Evolutionary conservation across 2,329 filamentous ascomycete species (phyloP), one percentile per base, ranked within the genome.

Genomic region (Phoma sp.): DNA sequence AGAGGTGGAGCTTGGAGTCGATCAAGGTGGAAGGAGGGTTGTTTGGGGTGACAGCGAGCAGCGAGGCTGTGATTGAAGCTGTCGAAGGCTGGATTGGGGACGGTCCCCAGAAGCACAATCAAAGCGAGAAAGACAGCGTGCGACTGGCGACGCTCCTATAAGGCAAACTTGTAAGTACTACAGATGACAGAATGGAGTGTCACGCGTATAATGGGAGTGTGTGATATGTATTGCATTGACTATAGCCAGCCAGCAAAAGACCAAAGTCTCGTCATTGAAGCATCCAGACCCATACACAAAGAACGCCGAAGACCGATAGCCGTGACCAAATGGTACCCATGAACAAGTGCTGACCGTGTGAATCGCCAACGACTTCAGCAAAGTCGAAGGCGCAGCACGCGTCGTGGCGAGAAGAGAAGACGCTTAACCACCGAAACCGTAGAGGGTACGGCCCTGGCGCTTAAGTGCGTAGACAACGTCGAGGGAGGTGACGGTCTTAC

Each of bases 381-480:
- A 50, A 41, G 45, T 45, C 19, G 40, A 45, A 50, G 46, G 52
- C 52, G 52, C 52, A 55, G 52, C 52, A 55, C 52, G 52, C 52
- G 52, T 55, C 52, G 36, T 45, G 40, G 56, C 61, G 60, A 66
- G 61, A 66, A 65, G 50, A 40, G 39, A 60, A 60, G 56, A 47
- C 63, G 71, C 64, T 87, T 91, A 94, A 85, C 90, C 90, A 85
- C 90, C 90, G 85, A 93, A 93, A 83, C 90, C 90, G 84, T 93
- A 94, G 66, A 93, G 88, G 76, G 90, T 78, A 65, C 89, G 83
- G 73, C 85, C 85, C 78, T 88, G 85, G 73, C 85, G 80, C 82
- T 88, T 85, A 64, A 85, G 78, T 49, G 82, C 83, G 70, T 86
- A 85, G 75, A 87, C 85, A 35, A 87, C 85, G 68, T 87, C 85